Percentiles rank a stretch among this genome's conserved stretches.
These are phyloP conservation scores for Thoreauomyces humboldtii DNA, from an alignment of 192 early-diverging fungal genomes.

Conservation along the genomic window DNA sequence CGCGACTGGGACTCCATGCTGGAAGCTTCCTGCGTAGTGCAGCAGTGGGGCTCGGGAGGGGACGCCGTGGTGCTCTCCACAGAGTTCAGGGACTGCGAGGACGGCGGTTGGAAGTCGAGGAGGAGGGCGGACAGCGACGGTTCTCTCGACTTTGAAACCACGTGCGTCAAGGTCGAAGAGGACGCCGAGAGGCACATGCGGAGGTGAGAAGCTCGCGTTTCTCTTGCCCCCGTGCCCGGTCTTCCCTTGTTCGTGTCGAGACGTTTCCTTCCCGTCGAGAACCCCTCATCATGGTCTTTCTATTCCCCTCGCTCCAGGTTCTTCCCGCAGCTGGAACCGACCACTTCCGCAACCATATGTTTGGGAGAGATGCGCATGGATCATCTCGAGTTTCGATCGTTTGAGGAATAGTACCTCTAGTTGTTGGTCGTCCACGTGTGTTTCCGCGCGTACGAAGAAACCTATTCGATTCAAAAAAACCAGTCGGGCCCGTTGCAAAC, in stretches of 20 bases:
- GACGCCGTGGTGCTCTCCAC: constrained; percentile 6
- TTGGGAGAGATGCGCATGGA: constrained; percentile 18
- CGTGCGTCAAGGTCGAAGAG: constrained; percentile 22
- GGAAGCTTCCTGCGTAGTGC: constrained; percentile 11
- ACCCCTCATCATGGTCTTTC: background rate
- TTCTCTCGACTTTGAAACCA: constrained; percentile 21
- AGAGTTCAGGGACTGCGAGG: constrained; percentile 14
- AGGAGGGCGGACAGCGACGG: background rate
- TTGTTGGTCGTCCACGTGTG: no score
- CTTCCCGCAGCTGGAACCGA: constrained; percentile 19
- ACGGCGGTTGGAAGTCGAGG: background rate
- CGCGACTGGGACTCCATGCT: constrained; percentile 5
- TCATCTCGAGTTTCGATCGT: background rate
- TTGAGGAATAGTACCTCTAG: no score
- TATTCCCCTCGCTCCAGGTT: background rate
- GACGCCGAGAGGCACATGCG: background rate
- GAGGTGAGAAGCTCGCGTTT: background rate
- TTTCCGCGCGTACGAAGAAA: no score
- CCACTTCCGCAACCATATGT: constrained; percentile 10
- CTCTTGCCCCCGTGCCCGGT: no score
- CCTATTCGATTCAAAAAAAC: no score
- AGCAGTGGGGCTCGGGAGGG: constrained; percentile 1
- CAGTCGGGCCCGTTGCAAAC: no score
- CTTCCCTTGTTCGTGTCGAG: no score
- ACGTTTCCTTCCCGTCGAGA: no score